Percentiles rank a stretch among this genome's conserved stretches.
Conservation (phyloP, 2,329 filamentous ascomycete genomes). For the Aspergillus cejpii region DNA sequence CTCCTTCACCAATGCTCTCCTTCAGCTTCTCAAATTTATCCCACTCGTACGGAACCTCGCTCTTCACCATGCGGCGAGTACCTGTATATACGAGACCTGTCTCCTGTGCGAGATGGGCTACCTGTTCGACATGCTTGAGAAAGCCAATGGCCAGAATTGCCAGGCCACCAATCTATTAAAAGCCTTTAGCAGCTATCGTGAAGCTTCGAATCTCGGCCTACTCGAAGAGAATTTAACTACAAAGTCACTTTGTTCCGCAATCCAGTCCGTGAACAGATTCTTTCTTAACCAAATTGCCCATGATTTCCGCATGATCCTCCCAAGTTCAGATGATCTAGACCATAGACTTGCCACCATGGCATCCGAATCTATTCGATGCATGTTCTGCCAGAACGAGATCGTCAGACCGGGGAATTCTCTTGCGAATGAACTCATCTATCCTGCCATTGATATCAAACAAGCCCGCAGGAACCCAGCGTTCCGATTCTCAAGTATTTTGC, state of each 20-base stretch:
- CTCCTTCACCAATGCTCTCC: slow-evolving; percentile 86
- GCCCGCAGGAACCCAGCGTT: slow-evolving; percentile 44
- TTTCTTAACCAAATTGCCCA: slow-evolving; percentile 71
- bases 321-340: slow-evolving; percentile 60
- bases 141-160: slow-evolving; percentile 86
- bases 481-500: slow-evolving; percentile 82
- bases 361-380: slow-evolving; percentile 63
- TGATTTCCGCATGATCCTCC: slow-evolving; percentile 65
- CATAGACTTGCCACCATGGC: slow-evolving; percentile 50
- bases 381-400: slow-evolving; percentile 80
- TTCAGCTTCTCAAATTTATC: slow-evolving; percentile 88
- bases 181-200: slow-evolving; percentile 74
- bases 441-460: slow-evolving; percentile 50
- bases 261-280: slow-evolving; percentile 81
- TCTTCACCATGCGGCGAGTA: slow-evolving; percentile 77
- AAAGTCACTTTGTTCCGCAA: slow-evolving; percentile 67
- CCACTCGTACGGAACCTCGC: slow-evolving; percentile 81
- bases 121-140: slow-evolving; percentile 95
- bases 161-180: slow-evolving; percentile 94
- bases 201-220: slow-evolving; percentile 69
- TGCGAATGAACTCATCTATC: slow-evolving; percentile 82
- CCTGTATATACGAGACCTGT: slow-evolving; percentile 75
- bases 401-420: slow-evolving; percentile 70
- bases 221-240: slow-evolving; percentile 75
- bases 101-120: slow-evolving; percentile 91